These are phyloP conservation scores for Leccinum boreale DNA, from an alignment of 768 basidiomycete species.

Conservation along the genomic window DNA sequence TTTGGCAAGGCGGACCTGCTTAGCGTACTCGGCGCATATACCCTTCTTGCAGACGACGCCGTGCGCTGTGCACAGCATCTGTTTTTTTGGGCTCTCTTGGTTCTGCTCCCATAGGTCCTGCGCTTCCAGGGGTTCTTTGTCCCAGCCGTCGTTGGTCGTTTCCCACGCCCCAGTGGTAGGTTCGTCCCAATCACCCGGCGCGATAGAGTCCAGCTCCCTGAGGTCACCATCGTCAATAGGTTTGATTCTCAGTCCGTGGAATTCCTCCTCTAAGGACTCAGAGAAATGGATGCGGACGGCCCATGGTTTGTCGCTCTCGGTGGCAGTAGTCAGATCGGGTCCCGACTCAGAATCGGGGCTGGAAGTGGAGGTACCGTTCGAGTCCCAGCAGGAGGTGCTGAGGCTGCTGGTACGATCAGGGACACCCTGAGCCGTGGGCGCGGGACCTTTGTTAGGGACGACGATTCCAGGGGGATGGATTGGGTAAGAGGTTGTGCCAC, in stretches of 20 bases:
- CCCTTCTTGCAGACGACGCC: constrained; percentile 35
- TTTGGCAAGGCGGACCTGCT: constrained; percentile 19
- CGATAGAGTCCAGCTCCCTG: constrained; percentile 23
- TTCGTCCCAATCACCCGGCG: constrained; percentile 21
- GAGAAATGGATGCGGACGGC: constrained; percentile 21
- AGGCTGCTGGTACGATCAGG: constrained; percentile 9
- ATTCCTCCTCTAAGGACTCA: constrained; percentile 29
- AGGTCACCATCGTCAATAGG: constrained; percentile 9
- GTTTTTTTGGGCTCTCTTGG: constrained; percentile 6
- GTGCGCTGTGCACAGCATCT: constrained; percentile 30
- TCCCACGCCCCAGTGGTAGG: constrained; percentile 1
- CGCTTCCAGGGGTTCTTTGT: constrained; percentile 19
- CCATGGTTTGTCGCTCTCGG: constrained; percentile 24
- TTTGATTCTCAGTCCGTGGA: constrained; percentile 24
- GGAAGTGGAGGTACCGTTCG: constrained; percentile 20
- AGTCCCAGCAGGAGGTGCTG: constrained; percentile 23
- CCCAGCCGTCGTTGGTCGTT: constrained; percentile 7
- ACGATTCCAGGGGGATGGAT: constrained; percentile 13
- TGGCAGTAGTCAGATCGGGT: constrained; percentile 21
- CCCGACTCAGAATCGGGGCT: constrained; percentile 28
- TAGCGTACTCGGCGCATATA: constrained; percentile 34
- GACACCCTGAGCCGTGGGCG: background rate
- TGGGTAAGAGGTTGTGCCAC: constrained; percentile 6
- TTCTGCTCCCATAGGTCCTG: constrained; percentile 21
- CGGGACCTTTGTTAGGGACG: background rate